Conservation (phyloP, 1,139 yeast genomes). For the Blastobotrys arbuscula region DNA sequence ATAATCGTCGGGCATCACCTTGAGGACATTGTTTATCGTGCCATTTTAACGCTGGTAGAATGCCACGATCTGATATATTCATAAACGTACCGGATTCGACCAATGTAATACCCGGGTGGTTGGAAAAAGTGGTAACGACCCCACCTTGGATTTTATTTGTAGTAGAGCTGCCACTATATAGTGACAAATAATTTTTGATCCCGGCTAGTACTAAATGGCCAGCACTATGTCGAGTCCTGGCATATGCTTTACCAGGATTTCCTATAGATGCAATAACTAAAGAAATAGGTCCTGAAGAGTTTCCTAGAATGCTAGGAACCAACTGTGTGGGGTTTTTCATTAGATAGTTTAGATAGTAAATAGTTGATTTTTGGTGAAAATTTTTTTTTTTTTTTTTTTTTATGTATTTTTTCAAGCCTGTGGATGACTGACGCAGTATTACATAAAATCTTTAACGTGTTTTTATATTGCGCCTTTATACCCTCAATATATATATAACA, state of each 20-base stretch:
- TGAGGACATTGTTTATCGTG: constrained; percentile 24
- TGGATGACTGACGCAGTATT: too few species aligned
- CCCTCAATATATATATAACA: too few species aligned
- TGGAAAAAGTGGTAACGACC: constrained; percentile 21
- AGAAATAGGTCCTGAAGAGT: constrained; percentile 2
- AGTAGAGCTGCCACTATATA: constrained; percentile 17
- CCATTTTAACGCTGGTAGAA: constrained; percentile 39
- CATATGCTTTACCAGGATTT: constrained; percentile 63
- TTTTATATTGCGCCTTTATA: too few species aligned
- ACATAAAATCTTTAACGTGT: too few species aligned
- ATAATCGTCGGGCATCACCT: constrained; percentile 33
- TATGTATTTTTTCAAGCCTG: not conserved
- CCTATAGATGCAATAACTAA: constrained; percentile 48
- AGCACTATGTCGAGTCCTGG: constrained; percentile 67
- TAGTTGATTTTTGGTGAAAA: too few species aligned
- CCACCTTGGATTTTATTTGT: constrained; percentile 13
- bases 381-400: not conserved
- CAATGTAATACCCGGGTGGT: constrained; percentile 28
- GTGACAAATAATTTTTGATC: constrained; percentile 14
- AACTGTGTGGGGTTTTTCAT: constrained; percentile 11
- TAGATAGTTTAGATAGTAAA: too few species aligned
- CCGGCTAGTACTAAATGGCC: constrained; percentile 52
- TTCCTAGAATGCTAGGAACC: constrained; percentile 3
- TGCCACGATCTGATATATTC: constrained; percentile 58
- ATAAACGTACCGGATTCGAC: constrained; percentile 47